A percentile compares a stretch with the other conserved stretches of the same genome.
Conservation (phyloP, 371 early-diverging fungal genomes). For the Mucor plumbeus region DNA sequence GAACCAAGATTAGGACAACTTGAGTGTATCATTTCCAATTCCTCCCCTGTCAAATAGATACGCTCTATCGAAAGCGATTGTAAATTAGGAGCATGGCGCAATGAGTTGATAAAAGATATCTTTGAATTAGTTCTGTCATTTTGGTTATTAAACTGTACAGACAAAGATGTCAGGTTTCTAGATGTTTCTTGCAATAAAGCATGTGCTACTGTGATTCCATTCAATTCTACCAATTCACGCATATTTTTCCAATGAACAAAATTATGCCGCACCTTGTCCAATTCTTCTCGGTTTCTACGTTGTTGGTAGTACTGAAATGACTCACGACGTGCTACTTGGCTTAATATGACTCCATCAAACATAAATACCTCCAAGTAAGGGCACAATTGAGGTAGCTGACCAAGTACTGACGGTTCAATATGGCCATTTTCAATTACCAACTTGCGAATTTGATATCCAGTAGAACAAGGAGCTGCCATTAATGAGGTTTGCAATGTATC, state of each 20-base stretch:
- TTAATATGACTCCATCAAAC: constrained; percentile 10
- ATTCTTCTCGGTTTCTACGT: constrained; percentile 6
- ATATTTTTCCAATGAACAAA: constrained; percentile 10
- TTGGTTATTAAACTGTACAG: constrained; percentile 14
- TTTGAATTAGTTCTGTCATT: constrained; percentile 20
- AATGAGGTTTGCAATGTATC: background rate
- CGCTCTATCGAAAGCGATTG: background rate
- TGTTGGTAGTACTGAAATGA: constrained; percentile 12
- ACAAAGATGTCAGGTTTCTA: constrained; percentile 4
- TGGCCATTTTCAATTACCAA: constrained; percentile 17
- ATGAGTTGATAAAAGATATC: background rate
- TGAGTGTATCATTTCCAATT: constrained; percentile 6
- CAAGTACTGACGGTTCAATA: constrained; percentile 6
- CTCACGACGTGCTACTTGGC: background rate
- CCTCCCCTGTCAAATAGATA: background rate
- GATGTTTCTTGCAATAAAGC: background rate
- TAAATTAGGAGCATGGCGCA: constrained; percentile 4
- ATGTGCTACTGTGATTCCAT: constrained; percentile 10
- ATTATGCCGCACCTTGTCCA: constrained; percentile 5
- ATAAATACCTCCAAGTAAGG: constrained; percentile 15
- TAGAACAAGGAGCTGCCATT: background rate
- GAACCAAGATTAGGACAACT: background rate
- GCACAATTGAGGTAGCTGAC: constrained; percentile 13
- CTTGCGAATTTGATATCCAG: constrained; percentile 15
- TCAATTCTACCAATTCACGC: constrained; percentile 9